These are phyloP conservation scores for Dioscorea zingiberensis DNA, from an alignment of 106 monocot genomes.

Conservation along the genomic window DNA sequence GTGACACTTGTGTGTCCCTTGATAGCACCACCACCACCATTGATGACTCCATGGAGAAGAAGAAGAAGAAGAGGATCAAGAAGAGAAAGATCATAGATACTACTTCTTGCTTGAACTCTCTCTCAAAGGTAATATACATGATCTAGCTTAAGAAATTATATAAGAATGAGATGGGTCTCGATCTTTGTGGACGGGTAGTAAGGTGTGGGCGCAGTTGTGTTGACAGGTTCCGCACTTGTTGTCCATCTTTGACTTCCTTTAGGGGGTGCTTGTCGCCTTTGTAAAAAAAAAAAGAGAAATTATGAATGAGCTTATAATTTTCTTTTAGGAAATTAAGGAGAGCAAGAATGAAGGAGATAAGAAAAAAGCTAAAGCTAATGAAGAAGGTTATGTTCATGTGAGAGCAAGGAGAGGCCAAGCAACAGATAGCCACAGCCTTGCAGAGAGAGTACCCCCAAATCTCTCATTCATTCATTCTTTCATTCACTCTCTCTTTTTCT, in stretches of 20 bases:
- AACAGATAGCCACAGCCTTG: constrained; percentile 76
- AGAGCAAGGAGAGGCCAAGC: constrained; percentile 80
- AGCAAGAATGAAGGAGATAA: constrained; percentile 22
- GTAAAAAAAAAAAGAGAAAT: no score
- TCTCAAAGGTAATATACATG: neutral
- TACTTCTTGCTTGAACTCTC: neutral
- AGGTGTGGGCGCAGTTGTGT: no score
- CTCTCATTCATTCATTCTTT: neutral
- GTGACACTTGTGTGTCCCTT: no score
- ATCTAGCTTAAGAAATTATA: neutral
- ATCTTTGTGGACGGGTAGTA: neutral
- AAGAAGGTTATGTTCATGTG: constrained; percentile 54
- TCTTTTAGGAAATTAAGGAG: constrained; percentile 15
- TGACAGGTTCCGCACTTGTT: no score
- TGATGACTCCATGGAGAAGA: neutral
- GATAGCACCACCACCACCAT: neutral
- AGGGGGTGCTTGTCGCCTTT: no score
- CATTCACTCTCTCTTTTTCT: neutral
- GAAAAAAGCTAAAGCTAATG: constrained; percentile 6
- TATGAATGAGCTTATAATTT: no score
- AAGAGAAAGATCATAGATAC: constrained; percentile 5
- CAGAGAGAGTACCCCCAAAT: constrained; percentile 47
- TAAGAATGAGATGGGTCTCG: neutral
- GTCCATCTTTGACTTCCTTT: no score
- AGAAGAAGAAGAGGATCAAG: neutral